Percentiles rank a stretch among this genome's conserved stretches.
phyloP scores from a whole-genome alignment of 108 stramenopile genomes.

The Chaetoceros muelleri region DNA sequence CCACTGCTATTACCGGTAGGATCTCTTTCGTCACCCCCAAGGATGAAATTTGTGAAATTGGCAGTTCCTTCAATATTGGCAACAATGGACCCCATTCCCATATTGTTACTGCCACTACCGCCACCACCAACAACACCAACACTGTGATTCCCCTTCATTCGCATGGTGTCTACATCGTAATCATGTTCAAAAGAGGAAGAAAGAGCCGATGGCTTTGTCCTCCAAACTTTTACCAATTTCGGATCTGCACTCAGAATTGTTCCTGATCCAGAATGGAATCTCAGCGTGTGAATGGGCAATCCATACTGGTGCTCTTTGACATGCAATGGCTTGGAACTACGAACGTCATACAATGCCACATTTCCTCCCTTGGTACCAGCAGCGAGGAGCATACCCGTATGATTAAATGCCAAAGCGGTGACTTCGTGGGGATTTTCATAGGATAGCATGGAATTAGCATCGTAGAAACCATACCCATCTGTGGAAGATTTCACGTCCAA shows the following conservation, averaged over 20 bases:
- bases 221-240: constrained; percentile 94
- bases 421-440: constrained; percentile 48
- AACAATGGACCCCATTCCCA: constrained; percentile 60
- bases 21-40: constrained; percentile 77
- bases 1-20: constrained; percentile 75
- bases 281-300: constrained; percentile 84
- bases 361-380: constrained; percentile 86
- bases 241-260: constrained; percentile 80
- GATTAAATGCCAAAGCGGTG: constrained; percentile 77
- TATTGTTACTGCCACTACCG: constrained; percentile 14
- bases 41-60: constrained; percentile 81
- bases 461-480: constrained; percentile 57
- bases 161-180: background rate
- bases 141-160: constrained; percentile 16
- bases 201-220: constrained; percentile 49
- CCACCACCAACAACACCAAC: constrained; percentile 14
- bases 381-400: constrained; percentile 81
- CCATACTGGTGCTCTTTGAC: constrained; percentile 96
- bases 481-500: constrained; percentile 74
- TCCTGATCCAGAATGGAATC: constrained; percentile 74
- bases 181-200: constrained; percentile 9
- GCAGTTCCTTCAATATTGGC: constrained; percentile 92
- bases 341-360: constrained; percentile 91
- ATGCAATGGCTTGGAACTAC: constrained; percentile 77
- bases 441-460: constrained; percentile 23